Base-by-base conservation (phyloP, 2,329 filamentous ascomycete species). In the Dactylellina cionopaga region DNA sequence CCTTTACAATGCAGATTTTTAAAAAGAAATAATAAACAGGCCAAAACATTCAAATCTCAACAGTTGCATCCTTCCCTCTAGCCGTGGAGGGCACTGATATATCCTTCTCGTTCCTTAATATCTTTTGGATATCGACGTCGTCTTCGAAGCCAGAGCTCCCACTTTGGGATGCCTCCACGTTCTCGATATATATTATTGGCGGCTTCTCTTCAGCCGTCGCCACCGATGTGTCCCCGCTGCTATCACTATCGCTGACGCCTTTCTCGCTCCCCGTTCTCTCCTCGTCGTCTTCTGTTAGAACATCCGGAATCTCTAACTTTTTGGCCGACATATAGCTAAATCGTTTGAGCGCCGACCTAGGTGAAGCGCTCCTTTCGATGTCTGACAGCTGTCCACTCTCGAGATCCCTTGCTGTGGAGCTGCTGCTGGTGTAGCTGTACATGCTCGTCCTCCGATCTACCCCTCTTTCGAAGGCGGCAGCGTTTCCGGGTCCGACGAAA, bases 241-340 rank as follows among this genome's bases (percentile, higher is more conserved):
- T 43, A 29, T 22, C 31, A 29, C 44, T 46, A 9, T 43, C 39
- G 17, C 25, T 56, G 5, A 10, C 5, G n/a, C 49, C 29, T 5
- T 2, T 55, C 39, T 3, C n/a, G 22, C 5, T 51, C 39, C 29
- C 13, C 31, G 27, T 25, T 62, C 56, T 43, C 22, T 66, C 62
- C 10, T 58, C 31, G 17, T 70, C 65, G 31, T 66, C 51, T 15
- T 70, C 65, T 11, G 37, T 29, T 29, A 70, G 29, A 7, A 55
- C 65, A 9, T 43, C 39, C 11, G 65, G 65, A 17, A 70, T 70
- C 29, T 70, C 65, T 49, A 70, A 17, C 31, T 17, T 62, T 27
- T 70, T 70, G 9, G 55, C 65, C 0, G 65, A 70, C 65, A 62
- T 56, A 22, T 63, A 63, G 39, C 65, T 70, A 2, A 47, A 19